Conservation (phyloP, 2,329 filamentous ascomycete genomes). For the Sphaerulina vaccinii region DNA sequence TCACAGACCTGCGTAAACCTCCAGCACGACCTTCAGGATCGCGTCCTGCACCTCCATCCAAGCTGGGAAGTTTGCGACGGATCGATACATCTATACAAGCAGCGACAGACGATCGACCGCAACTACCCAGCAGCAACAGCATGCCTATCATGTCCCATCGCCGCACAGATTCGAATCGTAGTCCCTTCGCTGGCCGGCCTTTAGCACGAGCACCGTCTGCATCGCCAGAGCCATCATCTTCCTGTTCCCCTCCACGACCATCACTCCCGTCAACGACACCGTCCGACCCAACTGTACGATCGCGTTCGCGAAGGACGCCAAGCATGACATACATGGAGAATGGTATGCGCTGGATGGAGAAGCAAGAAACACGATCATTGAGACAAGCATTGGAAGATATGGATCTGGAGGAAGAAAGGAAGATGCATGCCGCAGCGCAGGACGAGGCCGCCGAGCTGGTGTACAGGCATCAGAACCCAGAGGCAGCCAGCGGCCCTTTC, state of each 20-base stretch:
- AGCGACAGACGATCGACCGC: slow-evolving; percentile 26
- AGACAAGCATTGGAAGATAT: slow-evolving; percentile 72
- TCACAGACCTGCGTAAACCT: slow-evolving; percentile 68
- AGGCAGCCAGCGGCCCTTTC: slow-evolving; percentile 53
- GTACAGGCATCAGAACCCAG: slow-evolving; percentile 70
- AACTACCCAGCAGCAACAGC: slow-evolving; percentile 37
- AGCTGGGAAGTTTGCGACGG: slow-evolving; percentile 35
- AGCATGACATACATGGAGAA: slow-evolving; percentile 71
- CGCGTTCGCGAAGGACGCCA: slow-evolving; percentile 46
- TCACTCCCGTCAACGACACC: slow-evolving; percentile 35
- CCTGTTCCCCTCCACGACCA: slow-evolving; percentile 11
- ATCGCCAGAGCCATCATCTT: slow-evolving; percentile 35
- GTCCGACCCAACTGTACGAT: slow-evolving; percentile 47
- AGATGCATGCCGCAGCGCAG: slow-evolving; percentile 68
- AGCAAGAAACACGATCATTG: slow-evolving; percentile 70
- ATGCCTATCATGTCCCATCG: slow-evolving; percentile 29
- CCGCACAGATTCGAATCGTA: slow-evolving; percentile 24
- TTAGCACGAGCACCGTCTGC: slow-evolving; percentile 30
- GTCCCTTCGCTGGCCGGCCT: slow-evolving; percentile 36
- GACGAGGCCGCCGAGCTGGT: slow-evolving; percentile 77
- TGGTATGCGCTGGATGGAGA: slow-evolving; percentile 75
- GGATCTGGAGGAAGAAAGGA: slow-evolving; percentile 63
- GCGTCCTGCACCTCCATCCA: slow-evolving; percentile 60
- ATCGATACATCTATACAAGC: slow-evolving; percentile 27
- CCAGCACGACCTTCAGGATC: slow-evolving; percentile 68